Percentiles rank a stretch among this genome's conserved stretches.
phyloP scores from a whole-genome alignment of 2,329 filamentous ascomycete genomes.

The Nectriaceae sp. region DNA sequence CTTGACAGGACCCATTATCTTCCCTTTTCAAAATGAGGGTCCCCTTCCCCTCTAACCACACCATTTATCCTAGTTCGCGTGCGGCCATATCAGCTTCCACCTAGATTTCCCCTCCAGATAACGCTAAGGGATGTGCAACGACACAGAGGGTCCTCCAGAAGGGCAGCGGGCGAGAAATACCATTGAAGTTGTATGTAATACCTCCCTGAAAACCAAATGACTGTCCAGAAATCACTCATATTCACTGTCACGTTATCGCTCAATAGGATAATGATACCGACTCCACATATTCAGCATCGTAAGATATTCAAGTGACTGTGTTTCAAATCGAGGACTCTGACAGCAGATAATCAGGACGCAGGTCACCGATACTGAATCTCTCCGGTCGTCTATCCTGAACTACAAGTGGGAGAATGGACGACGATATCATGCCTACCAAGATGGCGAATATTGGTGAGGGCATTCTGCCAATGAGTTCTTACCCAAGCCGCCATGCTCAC shows the following conservation, averaged over 20 bases:
- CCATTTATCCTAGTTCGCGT: too few species aligned
- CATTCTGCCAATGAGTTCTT: not conserved
- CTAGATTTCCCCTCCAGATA: too few species aligned
- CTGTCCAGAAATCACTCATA: not conserved
- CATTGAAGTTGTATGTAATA: not conserved
- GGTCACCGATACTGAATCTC: constrained; percentile 12
- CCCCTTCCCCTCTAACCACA: too few species aligned
- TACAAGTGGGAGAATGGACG: constrained; percentile 47
- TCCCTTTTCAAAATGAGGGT: too few species aligned
- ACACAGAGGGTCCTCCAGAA: too few species aligned
- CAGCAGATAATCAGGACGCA: not conserved
- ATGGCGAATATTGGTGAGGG: constrained; percentile 38
- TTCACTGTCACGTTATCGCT: not conserved
- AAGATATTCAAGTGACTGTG: not conserved
- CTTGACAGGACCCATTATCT: too few species aligned
- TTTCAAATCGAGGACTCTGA: constrained; percentile 1
- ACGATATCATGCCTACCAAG: constrained; percentile 48
- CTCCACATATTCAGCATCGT: constrained; percentile 10
- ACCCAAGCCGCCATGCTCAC: not conserved
- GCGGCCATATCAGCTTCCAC: too few species aligned
- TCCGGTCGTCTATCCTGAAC: constrained; percentile 12
- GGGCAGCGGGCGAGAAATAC: too few species aligned
- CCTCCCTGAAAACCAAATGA: not conserved
- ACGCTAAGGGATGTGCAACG: too few species aligned
- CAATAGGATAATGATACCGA: constrained; percentile 13